Percentiles rank a stretch among this genome's conserved stretches.
Conservation (phyloP, 2,329 filamentous ascomycete species). For the Phialemonium atrogriseum region DNA sequence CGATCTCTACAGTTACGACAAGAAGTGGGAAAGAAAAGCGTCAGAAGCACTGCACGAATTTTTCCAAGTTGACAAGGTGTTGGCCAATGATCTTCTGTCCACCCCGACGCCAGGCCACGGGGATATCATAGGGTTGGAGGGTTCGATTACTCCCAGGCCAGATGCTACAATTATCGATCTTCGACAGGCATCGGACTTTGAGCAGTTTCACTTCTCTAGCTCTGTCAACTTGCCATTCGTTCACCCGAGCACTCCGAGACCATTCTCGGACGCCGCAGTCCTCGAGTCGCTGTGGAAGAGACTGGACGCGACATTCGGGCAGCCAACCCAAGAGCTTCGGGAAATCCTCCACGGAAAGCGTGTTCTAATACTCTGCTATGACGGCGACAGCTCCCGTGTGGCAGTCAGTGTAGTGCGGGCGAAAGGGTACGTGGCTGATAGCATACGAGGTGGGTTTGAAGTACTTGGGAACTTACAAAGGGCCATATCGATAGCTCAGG, state of each 20-base stretch:
- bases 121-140: no score
- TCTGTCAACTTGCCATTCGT: conserved; percentile 37
- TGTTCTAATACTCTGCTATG: conserved; percentile 41
- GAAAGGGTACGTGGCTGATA: conserved; percentile 37
- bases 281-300: conserved; percentile 38
- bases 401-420: conserved; percentile 45
- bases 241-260: conserved; percentile 24
- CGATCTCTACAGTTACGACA: conserved; percentile 46
- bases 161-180: conserved; percentile 34
- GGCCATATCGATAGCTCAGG: no score
- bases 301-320: conserved; percentile 33
- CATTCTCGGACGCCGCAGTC: conserved; percentile 35
- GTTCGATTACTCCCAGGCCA: conserved; percentile 8
- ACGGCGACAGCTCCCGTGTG: conserved; percentile 45
- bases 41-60: conserved; percentile 29
- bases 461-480: no score
- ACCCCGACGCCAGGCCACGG: background rate
- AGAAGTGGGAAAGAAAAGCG: conserved; percentile 41
- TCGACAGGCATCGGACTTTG: conserved; percentile 32
- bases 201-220: conserved; percentile 30
- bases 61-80: no score
- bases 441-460: conserved; percentile 38
- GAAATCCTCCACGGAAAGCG: conserved; percentile 20
- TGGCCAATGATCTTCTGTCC: no score
- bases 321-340: conserved; percentile 12